phyloP scores from a whole-genome alignment of 2,329 filamentous ascomycete genomes.

The Alternaria longipes region DNA sequence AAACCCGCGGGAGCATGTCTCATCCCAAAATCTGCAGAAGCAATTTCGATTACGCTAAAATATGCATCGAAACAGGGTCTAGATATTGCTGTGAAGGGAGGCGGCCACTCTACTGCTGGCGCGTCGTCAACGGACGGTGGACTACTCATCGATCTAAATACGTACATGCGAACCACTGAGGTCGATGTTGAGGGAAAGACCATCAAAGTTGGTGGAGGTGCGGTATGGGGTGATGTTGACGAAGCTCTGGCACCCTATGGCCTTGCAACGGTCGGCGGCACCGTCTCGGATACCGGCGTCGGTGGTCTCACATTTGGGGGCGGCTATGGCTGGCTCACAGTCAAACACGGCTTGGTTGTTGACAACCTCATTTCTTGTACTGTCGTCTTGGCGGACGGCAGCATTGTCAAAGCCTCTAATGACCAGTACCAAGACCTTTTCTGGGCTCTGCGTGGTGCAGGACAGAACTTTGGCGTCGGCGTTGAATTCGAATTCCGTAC shows the following conservation, averaged over 20 bases:
- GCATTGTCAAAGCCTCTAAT: conserved; percentile 45
- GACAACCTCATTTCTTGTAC: conserved; percentile 63
- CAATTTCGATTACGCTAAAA: conserved; percentile 15
- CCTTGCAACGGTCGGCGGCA: conserved; percentile 17
- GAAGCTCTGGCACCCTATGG: conserved; percentile 11
- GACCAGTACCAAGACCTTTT: conserved; percentile 58
- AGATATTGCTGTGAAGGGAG: conserved; percentile 19
- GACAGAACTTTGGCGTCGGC: conserved; percentile 67
- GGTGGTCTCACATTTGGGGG: conserved; percentile 64
- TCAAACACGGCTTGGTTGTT: conserved; percentile 61
- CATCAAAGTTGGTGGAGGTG: conserved; percentile 15
- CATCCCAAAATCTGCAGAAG: conserved; percentile 12
- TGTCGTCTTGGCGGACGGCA: conserved; percentile 62
- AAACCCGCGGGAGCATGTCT: conserved; percentile 18
- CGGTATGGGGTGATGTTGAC: conserved; percentile 19
- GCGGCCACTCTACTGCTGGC: conserved; percentile 18
- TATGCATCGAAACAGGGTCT: conserved; percentile 16
- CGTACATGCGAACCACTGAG: conserved; percentile 12
- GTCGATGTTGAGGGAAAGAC: conserved; percentile 11
- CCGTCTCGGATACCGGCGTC: conserved; percentile 41
- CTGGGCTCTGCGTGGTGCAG: conserved; percentile 66
- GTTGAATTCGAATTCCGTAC: conserved; percentile 55
- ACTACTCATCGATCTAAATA: conserved; percentile 18
- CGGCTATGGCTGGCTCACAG: conserved; percentile 64
- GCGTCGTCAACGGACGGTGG: conserved; percentile 20